A percentile compares a stretch with the other conserved stretches of the same genome.
Evolutionary conservation across 2,329 filamentous ascomycete genomes (phyloP).

Genomic region (Penicillium sp.): DNA sequence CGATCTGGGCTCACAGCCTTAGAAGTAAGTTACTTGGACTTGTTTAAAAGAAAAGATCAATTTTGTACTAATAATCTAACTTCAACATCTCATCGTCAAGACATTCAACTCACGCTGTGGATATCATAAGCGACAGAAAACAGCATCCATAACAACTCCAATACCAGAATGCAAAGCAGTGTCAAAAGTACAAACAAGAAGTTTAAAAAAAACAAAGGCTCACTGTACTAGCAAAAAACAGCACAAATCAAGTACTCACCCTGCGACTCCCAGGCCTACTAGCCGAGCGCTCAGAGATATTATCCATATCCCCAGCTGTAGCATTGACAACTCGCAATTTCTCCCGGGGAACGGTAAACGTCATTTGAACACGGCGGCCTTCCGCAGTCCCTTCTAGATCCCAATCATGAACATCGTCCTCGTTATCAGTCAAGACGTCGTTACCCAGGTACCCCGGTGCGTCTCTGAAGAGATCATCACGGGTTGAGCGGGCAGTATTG

Average conservation of each 20-base stretch:
- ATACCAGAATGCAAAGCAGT: slow-evolving; percentile 5
- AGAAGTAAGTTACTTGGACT: no score
- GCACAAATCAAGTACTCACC: slow-evolving; percentile 1
- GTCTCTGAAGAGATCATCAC: slow-evolving; percentile 30
- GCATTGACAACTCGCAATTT: slow-evolving; percentile 87
- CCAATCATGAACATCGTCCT: slow-evolving; percentile 56
- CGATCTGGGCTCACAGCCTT: no score
- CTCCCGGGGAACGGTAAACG: slow-evolving; percentile 92
- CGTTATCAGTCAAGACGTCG: slow-evolving; percentile 20
- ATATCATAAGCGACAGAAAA: slow-evolving; percentile 11
- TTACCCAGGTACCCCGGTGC: slow-evolving; percentile 29
- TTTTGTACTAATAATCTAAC: slow-evolving; percentile 1
- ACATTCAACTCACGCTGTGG: slow-evolving; percentile 5
- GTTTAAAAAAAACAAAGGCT: background rate
- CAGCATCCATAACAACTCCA: background rate
- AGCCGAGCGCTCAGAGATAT: slow-evolving; percentile 30
- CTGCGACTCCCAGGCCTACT: slow-evolving; percentile 18
- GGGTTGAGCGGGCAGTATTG: slow-evolving; percentile 17
- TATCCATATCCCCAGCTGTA: slow-evolving; percentile 44
- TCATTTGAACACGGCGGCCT: slow-evolving; percentile 72
- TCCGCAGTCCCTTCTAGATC: slow-evolving; percentile 74
- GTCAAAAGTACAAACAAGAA: slow-evolving; percentile 8
- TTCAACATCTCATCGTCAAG: slow-evolving; percentile 1
- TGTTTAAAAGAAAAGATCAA: background rate
- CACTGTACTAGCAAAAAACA: slow-evolving; percentile 11